Conservation (phyloP, 116 monocot genomes). For the Dioscorea cayenensis region DNA sequence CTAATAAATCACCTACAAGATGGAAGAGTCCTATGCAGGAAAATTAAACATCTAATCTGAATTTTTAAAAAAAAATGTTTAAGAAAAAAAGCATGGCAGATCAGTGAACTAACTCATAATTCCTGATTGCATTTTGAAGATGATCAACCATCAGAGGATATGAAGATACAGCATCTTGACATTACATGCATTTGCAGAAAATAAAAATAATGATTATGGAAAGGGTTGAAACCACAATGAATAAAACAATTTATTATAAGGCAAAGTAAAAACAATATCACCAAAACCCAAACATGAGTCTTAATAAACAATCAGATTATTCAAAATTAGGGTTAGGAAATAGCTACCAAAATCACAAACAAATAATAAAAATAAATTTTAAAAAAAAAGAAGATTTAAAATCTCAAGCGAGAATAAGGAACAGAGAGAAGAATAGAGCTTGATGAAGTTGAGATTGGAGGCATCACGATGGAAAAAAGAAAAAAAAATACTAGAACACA, state of each 20-base stretch:
- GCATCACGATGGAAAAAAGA: background rate
- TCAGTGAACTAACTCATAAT: constrained; percentile 41
- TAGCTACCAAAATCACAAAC: background rate
- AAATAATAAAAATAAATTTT: background rate
- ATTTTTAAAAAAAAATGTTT: too few relatives aligned
- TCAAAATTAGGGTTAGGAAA: background rate
- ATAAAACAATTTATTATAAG: background rate
- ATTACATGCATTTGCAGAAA: constrained; percentile 4
- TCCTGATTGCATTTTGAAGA: constrained; percentile 50
- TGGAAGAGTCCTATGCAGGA: background rate
- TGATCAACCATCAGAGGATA: constrained; percentile 40
- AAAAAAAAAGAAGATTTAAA: background rate
- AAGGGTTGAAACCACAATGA: background rate
- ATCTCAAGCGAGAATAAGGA: background rate
- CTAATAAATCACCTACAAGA: background rate
- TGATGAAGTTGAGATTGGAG: background rate
- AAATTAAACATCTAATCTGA: background rate
- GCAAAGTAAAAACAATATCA: too few relatives aligned
- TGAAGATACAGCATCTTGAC: constrained; percentile 36
- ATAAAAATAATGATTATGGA: background rate
- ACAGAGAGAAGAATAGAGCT: background rate
- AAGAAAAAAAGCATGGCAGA: background rate
- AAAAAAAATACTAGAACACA: background rate
- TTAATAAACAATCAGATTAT: too few relatives aligned
- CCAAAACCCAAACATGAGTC: too few relatives aligned